These are phyloP conservation scores for Fraxinus angustifolia DNA, from an alignment of 305 asterid genomes.

Conservation along the genomic window DNA sequence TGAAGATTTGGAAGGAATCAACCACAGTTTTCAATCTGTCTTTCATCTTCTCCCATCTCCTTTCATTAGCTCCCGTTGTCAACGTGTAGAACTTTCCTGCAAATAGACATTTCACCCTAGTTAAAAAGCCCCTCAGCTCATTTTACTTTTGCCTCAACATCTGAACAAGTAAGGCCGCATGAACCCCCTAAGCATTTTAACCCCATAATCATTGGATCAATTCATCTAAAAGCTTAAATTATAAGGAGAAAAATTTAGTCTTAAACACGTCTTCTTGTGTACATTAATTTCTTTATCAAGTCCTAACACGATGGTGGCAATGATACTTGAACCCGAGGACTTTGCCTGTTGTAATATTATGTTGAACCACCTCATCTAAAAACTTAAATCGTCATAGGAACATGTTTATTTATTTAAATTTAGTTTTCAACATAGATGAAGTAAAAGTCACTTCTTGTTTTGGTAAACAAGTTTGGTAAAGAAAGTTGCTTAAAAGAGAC, in stretches of 20 bases:
- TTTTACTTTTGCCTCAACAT: not conserved
- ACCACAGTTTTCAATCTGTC: slow-evolving; percentile 74
- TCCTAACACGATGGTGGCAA: not conserved
- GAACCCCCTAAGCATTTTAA: not conserved
- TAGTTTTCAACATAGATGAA: not conserved
- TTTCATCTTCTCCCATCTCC: slow-evolving; percentile 95
- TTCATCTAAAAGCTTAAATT: not conserved
- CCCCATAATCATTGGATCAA: not conserved
- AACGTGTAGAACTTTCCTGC: slow-evolving; percentile 88
- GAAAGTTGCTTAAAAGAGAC: not conserved
- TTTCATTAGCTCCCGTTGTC: slow-evolving; percentile 88
- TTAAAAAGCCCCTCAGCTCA: not conserved
- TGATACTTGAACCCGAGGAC: not conserved
- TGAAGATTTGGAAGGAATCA: slow-evolving; percentile 77
- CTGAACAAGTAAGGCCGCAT: not conserved
- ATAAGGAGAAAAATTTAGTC: not conserved
- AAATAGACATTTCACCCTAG: not conserved
- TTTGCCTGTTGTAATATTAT: not conserved
- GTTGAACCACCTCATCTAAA: not conserved
- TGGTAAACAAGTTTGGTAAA: not conserved
- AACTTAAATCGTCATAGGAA: not conserved
- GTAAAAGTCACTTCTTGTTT: not conserved
- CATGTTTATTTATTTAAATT: not conserved
- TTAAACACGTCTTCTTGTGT: not conserved
- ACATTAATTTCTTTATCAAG: not conserved